Base-by-base conservation (phyloP, 129 eudicot genomes). In the Mikania micrantha region DNA sequence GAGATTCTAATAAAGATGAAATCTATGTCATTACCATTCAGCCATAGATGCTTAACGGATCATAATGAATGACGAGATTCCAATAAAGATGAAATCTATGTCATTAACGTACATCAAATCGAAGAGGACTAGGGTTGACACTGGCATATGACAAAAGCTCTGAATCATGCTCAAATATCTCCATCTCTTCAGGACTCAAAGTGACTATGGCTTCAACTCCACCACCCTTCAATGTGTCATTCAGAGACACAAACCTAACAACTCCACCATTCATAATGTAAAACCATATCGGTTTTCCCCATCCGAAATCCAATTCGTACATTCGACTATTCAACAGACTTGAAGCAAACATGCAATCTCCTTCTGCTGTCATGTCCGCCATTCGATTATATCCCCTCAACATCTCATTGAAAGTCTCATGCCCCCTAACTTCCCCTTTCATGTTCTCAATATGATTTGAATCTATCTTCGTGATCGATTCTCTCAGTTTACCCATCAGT, bases 211-310 rank as follows among this genome's bases (percentile, higher is more conserved):
- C 68, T 44, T 71, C 76, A 60, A 71, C 76, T 5, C 68, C 47
- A 29, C 68, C 70, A 20, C 49, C 60, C 17, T 70, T 50, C 5
- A 31, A 12, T 9, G 50, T 70, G 31, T 69, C 79, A 21, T 20
- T 49, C 36, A 67, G 20, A 32, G 22, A 19, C n/a, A 32, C 21
- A 32, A 50, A 7, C 27, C 72, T 22, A 0, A 28, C 19, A 7
- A 5, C 0, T 28, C 47, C 66, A 0, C 67, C 22, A 65, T 65
- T 74, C 66, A 53, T 32, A 8, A 1, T 7, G 5, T 56, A 74
- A 38, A 66, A 66, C 79, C 79, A 74, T 17, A 74, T 36, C n/a
- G 79, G 73, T 54, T 66, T 74, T 66, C 79, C 79, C 73, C 73
- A 74, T 32, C 73, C 73, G 1, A 74, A 66, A 56, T 74, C 67